Percentiles rank a stretch among this genome's conserved stretches.
phyloP scores from a whole-genome alignment of 495 filamentous ascomycete species.

The Penicillium steckii region DNA sequence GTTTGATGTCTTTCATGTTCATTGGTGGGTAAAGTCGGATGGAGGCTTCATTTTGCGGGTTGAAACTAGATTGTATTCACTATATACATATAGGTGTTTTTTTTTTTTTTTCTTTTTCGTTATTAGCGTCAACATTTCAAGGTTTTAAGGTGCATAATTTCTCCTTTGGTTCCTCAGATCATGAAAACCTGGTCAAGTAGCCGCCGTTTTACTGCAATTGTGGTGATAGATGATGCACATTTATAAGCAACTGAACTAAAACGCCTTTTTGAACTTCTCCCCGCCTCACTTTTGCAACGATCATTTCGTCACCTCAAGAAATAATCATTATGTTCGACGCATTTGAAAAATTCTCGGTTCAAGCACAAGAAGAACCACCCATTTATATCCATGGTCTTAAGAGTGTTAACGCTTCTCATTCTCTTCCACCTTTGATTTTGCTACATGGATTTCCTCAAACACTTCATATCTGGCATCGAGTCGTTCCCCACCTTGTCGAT shows the following conservation, averaged over 20 bases:
- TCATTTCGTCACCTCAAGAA: too few relatives aligned
- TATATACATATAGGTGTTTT: background rate
- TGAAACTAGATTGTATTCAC: background rate
- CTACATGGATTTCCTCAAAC: background rate
- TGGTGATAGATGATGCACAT: too few relatives aligned
- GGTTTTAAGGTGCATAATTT: too few relatives aligned
- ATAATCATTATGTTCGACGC: background rate
- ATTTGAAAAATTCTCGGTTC: background rate
- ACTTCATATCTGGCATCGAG: background rate
- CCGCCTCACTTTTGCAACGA: background rate
- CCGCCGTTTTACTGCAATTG: too few relatives aligned
- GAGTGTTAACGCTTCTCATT: background rate
- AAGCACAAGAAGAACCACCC: background rate
- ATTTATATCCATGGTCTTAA: background rate
- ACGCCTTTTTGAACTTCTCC: background rate
- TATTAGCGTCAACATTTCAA: background rate
- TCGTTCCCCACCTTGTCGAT: background rate
- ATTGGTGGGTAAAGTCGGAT: background rate
- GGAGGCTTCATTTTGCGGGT: background rate
- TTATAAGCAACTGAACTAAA: too few relatives aligned
- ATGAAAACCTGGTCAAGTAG: too few relatives aligned
- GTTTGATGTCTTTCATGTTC: background rate
- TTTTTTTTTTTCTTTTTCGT: background rate
- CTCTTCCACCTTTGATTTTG: background rate
- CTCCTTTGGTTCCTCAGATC: background rate